Evolutionary conservation across 2,329 filamentous ascomycete genomes (phyloP).

Genomic region (Colletotrichum chrysophilum): DNA sequence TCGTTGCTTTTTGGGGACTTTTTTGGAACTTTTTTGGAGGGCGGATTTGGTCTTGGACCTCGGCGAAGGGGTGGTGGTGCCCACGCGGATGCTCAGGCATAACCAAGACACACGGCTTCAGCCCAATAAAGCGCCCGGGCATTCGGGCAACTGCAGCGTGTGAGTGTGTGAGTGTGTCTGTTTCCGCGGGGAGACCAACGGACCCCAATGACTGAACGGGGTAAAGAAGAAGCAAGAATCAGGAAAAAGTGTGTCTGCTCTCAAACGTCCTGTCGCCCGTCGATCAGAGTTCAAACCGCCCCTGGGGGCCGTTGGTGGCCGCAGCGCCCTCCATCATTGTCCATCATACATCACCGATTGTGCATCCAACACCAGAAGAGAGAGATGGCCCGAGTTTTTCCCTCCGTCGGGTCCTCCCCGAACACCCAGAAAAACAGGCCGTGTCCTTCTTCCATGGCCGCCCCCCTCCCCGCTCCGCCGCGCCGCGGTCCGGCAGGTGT

Average conservation of each 20-base stretch:
- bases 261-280: neutral
- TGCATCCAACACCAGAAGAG: neutral
- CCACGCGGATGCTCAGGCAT: neutral
- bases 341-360: neutral
- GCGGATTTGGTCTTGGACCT: neutral
- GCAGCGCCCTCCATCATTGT: neutral
- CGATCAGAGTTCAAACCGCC: neutral
- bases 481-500: neutral
- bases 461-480: neutral
- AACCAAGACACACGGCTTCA: neutral
- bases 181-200: neutral
- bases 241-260: neutral
- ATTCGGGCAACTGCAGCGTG: neutral
- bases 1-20: neutral
- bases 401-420: neutral
- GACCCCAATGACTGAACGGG: neutral
- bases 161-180: neutral
- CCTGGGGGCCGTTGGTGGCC: neutral
- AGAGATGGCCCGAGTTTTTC: neutral
- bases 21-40: neutral
- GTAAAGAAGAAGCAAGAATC: neutral
- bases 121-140: neutral
- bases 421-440: neutral
- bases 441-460: neutral
- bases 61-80: neutral